These are phyloP conservation scores for Lathyrus tuberosus DNA, from an alignment of 306 rosid genomes.

Conservation along the genomic window DNA sequence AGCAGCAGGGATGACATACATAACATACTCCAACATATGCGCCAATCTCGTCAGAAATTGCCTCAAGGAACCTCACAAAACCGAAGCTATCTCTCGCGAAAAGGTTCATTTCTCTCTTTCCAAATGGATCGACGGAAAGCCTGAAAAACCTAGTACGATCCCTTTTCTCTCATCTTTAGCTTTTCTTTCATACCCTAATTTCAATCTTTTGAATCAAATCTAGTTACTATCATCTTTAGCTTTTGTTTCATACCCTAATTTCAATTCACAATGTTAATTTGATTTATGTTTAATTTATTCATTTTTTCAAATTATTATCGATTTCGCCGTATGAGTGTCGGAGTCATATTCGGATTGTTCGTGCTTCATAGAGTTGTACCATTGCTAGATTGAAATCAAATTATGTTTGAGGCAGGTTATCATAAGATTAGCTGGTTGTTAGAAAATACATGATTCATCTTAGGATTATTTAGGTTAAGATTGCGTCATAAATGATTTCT, in stretches of 20 bases:
- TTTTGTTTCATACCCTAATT: too few relatives aligned
- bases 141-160: slow-evolving; percentile 58
- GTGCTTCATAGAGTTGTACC: too few relatives aligned
- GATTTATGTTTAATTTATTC: too few relatives aligned
- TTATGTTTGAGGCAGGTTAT: background rate
- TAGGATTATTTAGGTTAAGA: background rate
- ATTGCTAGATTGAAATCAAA: too few relatives aligned
- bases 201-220: background rate
- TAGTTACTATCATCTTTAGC: too few relatives aligned
- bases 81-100: slow-evolving; percentile 75
- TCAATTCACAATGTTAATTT: too few relatives aligned
- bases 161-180: background rate
- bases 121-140: slow-evolving; percentile 47
- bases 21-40: slow-evolving; percentile 85
- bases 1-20: slow-evolving; percentile 94
- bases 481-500: background rate
- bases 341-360: too few relatives aligned
- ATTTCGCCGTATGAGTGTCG: too few relatives aligned
- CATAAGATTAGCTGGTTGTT: too few relatives aligned
- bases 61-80: slow-evolving; percentile 83
- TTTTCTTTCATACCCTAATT: slow-evolving; percentile 2
- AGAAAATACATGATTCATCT: background rate
- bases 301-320: too few relatives aligned
- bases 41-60: slow-evolving; percentile 85
- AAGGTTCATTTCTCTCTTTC: slow-evolving; percentile 73